These are phyloP conservation scores for Cystobasidium tubakii DNA, from an alignment of 768 basidiomycete genomes.

Conservation along the genomic window DNA sequence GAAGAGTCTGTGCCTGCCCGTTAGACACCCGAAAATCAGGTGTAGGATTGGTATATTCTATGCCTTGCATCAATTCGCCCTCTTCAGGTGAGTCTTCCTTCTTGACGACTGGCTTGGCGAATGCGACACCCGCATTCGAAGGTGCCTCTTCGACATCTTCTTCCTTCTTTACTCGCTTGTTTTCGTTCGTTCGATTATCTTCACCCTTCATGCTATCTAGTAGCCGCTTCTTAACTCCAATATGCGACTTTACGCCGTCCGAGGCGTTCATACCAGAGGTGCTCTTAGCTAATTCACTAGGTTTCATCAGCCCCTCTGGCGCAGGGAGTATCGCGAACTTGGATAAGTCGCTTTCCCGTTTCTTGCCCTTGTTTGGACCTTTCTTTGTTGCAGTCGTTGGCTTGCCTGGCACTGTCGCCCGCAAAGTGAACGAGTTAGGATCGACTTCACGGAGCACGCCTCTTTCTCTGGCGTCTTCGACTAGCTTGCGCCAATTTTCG, in stretches of 20 bases:
- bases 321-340: constrained; percentile 24
- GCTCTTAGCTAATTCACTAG: constrained; percentile 21
- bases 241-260: not conserved
- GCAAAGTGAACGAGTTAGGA: not conserved
- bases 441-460: constrained; percentile 24
- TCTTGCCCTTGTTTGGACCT: not conserved
- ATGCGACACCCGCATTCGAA: constrained; percentile 1
- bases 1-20: not conserved
- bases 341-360: not conserved
- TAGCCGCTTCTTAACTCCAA: constrained; percentile 22
- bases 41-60: not conserved
- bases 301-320: constrained; percentile 21
- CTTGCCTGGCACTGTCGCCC: not conserved
- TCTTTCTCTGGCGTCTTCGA: constrained; percentile 41
- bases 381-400: not conserved
- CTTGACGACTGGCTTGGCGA: not conserved
- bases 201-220: constrained; percentile 17
- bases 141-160: not conserved
- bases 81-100: constrained; percentile 31
- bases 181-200: not conserved
- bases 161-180: constrained; percentile 2
- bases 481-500: constrained; percentile 43
- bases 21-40: not conserved
- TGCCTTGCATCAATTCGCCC: constrained; percentile 26
- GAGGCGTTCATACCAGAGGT: not conserved